These are phyloP conservation scores for Alternaria alternata DNA, from an alignment of 2,329 filamentous ascomycete species.

Conservation along the genomic window DNA sequence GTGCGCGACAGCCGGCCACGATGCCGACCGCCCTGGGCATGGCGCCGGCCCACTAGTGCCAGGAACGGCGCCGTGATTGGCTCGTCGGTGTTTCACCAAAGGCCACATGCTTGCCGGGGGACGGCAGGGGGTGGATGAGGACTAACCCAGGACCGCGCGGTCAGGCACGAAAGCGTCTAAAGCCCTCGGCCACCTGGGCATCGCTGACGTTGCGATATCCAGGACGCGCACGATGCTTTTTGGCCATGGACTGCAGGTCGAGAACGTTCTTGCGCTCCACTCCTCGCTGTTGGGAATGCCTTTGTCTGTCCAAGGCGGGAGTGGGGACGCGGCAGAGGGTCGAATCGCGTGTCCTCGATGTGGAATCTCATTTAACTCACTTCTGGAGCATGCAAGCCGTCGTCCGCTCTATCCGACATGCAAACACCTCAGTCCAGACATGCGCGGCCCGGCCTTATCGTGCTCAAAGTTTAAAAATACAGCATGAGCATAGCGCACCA, in stretches of 20 bases:
- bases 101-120: slow-evolving; percentile 10
- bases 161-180: slow-evolving; percentile 3
- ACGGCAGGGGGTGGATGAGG: slow-evolving; percentile 3
- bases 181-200: slow-evolving; percentile 1
- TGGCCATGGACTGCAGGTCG: slow-evolving; percentile 5
- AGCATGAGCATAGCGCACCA: neutral
- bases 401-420: slow-evolving; percentile 5
- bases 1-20: slow-evolving; percentile 5
- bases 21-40: slow-evolving; percentile 1
- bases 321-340: slow-evolving; percentile 4
- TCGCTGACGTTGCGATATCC: slow-evolving; percentile 9
- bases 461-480: neutral
- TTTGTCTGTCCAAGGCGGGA: neutral
- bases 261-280: slow-evolving; percentile 14
- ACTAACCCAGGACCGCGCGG: slow-evolving; percentile 14
- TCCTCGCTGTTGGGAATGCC: slow-evolving; percentile 7
- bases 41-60: slow-evolving; percentile 8
- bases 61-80: slow-evolving; percentile 15
- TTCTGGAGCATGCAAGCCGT: neutral
- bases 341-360: slow-evolving; percentile 3
- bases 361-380: slow-evolving; percentile 13
- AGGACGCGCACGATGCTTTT: slow-evolving; percentile 8
- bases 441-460: slow-evolving; percentile 1
- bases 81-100: slow-evolving; percentile 6
- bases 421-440: slow-evolving; percentile 5